Evolutionary conservation across 305 asterid species (phyloP), one percentile per base, ranked within the genome.

Genomic region (Withania somnifera): DNA sequence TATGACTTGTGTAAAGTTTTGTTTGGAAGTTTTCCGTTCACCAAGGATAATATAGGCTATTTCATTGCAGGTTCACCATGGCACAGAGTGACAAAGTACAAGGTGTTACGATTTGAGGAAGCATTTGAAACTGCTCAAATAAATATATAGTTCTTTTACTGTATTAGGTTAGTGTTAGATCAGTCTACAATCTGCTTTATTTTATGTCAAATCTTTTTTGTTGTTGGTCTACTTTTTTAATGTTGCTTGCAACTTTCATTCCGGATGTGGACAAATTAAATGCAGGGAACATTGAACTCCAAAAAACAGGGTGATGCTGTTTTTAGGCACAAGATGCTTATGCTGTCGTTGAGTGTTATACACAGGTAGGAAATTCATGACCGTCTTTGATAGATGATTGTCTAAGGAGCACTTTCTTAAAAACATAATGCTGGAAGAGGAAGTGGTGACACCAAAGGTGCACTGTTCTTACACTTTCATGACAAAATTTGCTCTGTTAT

Each of bases 261-360:
- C 91, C 98, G 93, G 89, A 91, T 93, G 98, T 95, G 98, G 98
- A 91, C 99, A 77, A 91, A 94, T 85, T 97, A 94, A 86, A 93
- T 91, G 99, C 99, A 95, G 90, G 99, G 92, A 19, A 95, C 97
- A 1, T 85, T 95, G 89, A 91, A 84, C 91, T 92, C 97, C 36
- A 95, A 94, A 94, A 95, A 94, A 85, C 94, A 94, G 88, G 98
- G 98, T 19, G 97, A 95, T 71, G 86, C 69, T 80, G 97, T 98
- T 81, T 95, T 94, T 88, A 93, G 95, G 78, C 97, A 94, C 54
- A 95, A 87, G 98, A 95, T 80, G 88, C 89, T 32, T 88, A 84
- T 87, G 90, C 90, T 81, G 97, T 96, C 50, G 88, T 92, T 17
- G 97, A 95, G 24, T 90, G 95, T 84, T 95, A 92, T 82, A 76